A percentile compares a stretch with the other conserved stretches of the same genome.
phyloP scores from a whole-genome alignment of 768 basidiomycete species.

The Pleurotus platypus region DNA sequence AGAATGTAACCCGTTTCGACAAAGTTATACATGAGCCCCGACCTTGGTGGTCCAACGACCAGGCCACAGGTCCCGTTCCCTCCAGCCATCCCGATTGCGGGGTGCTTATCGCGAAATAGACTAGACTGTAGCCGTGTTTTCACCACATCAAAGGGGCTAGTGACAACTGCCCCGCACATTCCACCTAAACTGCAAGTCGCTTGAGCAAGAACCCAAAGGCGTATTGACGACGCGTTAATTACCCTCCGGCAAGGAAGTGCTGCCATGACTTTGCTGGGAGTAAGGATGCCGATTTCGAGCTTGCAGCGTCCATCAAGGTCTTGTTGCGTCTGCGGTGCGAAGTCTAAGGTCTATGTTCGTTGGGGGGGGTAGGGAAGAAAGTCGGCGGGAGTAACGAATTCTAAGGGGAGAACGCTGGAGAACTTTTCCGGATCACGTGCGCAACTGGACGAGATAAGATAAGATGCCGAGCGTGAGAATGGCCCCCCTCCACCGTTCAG shows the following conservation, averaged over 20 bases:
- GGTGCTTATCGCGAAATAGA: slow-evolving; percentile 54
- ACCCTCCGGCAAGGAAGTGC: slow-evolving; percentile 88
- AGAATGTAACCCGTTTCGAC: slow-evolving; percentile 92
- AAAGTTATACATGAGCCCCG: slow-evolving; percentile 82
- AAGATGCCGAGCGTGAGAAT: too few relatives aligned
- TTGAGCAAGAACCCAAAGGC: slow-evolving; percentile 7
- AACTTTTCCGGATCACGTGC: neutral
- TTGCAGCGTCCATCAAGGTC: neutral
- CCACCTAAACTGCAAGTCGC: slow-evolving; percentile 70
- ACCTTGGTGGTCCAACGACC: slow-evolving; percentile 33
- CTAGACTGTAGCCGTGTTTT: slow-evolving; percentile 96
- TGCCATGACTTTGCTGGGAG: slow-evolving; percentile 78
- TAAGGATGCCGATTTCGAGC: slow-evolving; percentile 25
- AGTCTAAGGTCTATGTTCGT: neutral
- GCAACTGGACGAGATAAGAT: too few relatives aligned
- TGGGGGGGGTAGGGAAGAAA: neutral
- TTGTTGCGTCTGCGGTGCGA: slow-evolving; percentile 11
- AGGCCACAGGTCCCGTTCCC: slow-evolving; percentile 33
- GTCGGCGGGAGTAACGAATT: neutral
- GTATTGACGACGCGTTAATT: slow-evolving; percentile 7
- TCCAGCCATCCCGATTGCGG: slow-evolving; percentile 35
- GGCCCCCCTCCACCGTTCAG: neutral
- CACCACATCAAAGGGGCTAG: slow-evolving; percentile 96
- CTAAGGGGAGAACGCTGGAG: neutral
- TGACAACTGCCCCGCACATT: slow-evolving; percentile 96